These are phyloP conservation scores for Vanrija sp. DNA, from an alignment of 1,284 basidiomycete genomes.

Conservation along the genomic window DNA sequence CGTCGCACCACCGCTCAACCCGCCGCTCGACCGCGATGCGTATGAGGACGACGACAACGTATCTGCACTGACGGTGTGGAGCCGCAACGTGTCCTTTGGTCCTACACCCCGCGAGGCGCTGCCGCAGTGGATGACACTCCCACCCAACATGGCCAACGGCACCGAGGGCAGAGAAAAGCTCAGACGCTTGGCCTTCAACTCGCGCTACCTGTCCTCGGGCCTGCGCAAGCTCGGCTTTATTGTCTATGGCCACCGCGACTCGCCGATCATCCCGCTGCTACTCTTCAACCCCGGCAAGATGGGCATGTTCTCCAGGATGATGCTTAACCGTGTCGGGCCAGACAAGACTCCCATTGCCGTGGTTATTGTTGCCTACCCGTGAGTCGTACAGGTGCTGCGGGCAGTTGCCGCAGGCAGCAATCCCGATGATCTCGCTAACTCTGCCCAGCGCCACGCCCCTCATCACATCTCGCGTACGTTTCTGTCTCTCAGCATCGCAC, in stretches of 20 bases:
- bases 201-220: constrained; percentile 82
- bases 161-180: constrained; percentile 77
- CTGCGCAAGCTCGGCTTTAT: constrained; percentile 94
- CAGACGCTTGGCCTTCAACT: constrained; percentile 88
- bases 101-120: constrained; percentile 61
- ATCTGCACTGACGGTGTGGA: constrained; percentile 48
- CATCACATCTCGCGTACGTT: constrained; percentile 82
- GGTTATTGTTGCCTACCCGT: constrained; percentile 79
- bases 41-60: constrained; percentile 16
- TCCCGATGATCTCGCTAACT: constrained; percentile 18
- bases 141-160: constrained; percentile 67
- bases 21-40: constrained; percentile 24
- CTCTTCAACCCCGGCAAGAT: constrained; percentile 94
- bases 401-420: neutral
- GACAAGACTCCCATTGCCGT: constrained; percentile 64
- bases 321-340: constrained; percentile 67
- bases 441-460: constrained; percentile 77
- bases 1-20: constrained; percentile 56
- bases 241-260: constrained; percentile 86
- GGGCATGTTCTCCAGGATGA: constrained; percentile 80
- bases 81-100: constrained; percentile 51
- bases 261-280: constrained; percentile 88
- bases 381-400: constrained; percentile 21
- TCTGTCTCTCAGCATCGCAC: constrained; percentile 91
- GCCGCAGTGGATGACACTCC: constrained; percentile 69